A percentile compares a stretch with the other conserved stretches of the same genome.
Evolutionary conservation across 1,139 yeast genomes (phyloP).

Genomic region (Lodderomyces orthopsilosis): DNA sequence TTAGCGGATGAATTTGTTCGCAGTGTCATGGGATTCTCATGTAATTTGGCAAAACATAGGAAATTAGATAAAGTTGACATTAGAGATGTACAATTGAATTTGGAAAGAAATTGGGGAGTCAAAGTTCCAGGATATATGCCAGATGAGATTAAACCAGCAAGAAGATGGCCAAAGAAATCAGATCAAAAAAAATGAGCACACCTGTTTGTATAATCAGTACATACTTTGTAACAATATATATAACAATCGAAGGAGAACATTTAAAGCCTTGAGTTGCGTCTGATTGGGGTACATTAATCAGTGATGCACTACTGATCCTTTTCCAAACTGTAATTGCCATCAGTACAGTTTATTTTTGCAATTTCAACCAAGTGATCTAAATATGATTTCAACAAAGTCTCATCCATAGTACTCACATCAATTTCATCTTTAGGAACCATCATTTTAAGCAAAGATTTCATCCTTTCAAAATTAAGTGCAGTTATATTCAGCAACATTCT

Average conservation of each 20-base stretch:
- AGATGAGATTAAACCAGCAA: constrained; percentile 83
- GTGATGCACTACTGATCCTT: neutral
- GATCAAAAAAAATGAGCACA: constrained; percentile 17
- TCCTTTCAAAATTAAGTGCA: constrained; percentile 9
- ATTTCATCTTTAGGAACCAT: constrained; percentile 13
- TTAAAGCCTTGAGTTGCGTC: too few species aligned
- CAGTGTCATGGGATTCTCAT: constrained; percentile 87
- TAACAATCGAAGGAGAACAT: too few species aligned
- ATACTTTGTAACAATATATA: constrained; percentile 6
- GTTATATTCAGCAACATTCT: constrained; percentile 12
- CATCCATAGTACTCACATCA: constrained; percentile 8
- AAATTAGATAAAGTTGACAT: constrained; percentile 87
- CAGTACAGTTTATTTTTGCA: constrained; percentile 14
- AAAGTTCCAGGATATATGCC: constrained; percentile 90
- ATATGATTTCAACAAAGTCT: constrained; percentile 11
- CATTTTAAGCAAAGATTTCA: constrained; percentile 14
- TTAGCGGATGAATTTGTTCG: constrained; percentile 94
- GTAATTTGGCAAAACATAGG: constrained; percentile 91
- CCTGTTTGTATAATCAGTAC: constrained; percentile 1
- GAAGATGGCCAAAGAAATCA: constrained; percentile 76
- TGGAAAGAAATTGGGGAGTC: constrained; percentile 95
- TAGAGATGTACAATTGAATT: constrained; percentile 84
- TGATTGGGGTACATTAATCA: too few species aligned
- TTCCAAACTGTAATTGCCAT: constrained; percentile 17
- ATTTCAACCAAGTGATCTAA: constrained; percentile 20